Evolutionary conservation across 371 early-diverging fungal species (phyloP), one percentile per base, ranked within the genome.

Genomic region (Mortierella sp.): DNA sequence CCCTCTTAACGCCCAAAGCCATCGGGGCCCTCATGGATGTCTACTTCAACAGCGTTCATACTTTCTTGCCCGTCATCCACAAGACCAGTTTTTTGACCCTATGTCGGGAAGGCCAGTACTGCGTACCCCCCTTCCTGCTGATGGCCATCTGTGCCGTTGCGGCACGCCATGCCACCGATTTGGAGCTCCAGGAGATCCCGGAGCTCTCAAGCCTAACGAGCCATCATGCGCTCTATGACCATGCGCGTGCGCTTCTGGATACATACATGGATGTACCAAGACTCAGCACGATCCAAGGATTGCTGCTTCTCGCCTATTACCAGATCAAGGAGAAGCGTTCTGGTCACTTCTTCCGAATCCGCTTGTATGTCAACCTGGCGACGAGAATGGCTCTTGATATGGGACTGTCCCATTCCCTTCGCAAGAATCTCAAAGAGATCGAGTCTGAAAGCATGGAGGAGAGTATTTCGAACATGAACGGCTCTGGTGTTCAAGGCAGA

Each of bases 261-360:
- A 83, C 83, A 34, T 85, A 80, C 64, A 83, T 85, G 56, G 89
- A 89, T 60, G 70, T 79, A 1, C 85, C 88, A 2, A 79, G 83
- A 30, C 80, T 87, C 32, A 83, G 86, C 17, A 89, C 89, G 0
- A 82, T 89, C 14, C 89, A 89, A 39, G 86, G 88, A 1, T 64
- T 89, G 7, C 43, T 89, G 9, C 64, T 89, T 1, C 39, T 89
- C 27, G 80, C 86, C 2, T 75, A 64, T 75, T 80, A 60, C 79
- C 87, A 70, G 82, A 89, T 52, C 82, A 87, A 60, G 81, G 88
- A 56, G 80, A 80, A 60, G 80, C 83, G 80, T 56, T 81, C 69
- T 5, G 76, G 76, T 2, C 76, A 75, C 37, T 75, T 75, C 30
- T 75, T 75, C 76, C 64, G 76, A 12, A 64, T 69, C 42, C 69